phyloP scores from a whole-genome alignment of 208 protist genomes.

The Herpetomonas samuelpessoai region DNA sequence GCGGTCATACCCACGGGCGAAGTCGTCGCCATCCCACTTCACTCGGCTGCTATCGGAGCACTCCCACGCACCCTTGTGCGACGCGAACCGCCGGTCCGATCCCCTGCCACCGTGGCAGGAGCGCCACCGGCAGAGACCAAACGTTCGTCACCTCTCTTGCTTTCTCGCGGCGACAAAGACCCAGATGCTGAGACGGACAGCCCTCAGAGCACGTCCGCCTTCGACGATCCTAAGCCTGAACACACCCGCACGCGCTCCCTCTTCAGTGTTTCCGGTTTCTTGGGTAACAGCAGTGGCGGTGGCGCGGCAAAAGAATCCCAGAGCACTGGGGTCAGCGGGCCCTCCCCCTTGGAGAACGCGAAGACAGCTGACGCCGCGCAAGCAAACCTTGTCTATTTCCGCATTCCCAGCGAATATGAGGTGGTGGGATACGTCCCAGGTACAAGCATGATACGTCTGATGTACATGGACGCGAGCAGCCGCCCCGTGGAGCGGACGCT shows the following conservation, averaged over 20 bases:
- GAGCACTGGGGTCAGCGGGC: too few relatives aligned
- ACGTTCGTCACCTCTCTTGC: too few relatives aligned
- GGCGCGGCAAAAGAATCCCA: neutral
- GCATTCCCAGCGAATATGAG: slow-evolving; percentile 62
- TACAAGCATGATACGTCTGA: slow-evolving; percentile 56
- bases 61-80: too few relatives aligned
- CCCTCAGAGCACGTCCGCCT: too few relatives aligned
- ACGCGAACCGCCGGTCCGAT: too few relatives aligned
- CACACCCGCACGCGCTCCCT: neutral
- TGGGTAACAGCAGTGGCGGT: neutral
- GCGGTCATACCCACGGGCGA: slow-evolving; percentile 7
- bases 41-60: too few relatives aligned
- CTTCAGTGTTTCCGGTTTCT: too few relatives aligned
- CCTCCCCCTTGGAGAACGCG: neutral
- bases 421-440: slow-evolving; percentile 40
- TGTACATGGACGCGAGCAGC: slow-evolving; percentile 30
- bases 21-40: slow-evolving; percentile 11
- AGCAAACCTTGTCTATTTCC: slow-evolving; percentile 24
- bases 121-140: too few relatives aligned
- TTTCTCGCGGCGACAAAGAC: too few relatives aligned
- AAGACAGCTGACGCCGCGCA: neutral
- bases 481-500: slow-evolving; percentile 57
- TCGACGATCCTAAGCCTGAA: too few relatives aligned
- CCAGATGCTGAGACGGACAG: too few relatives aligned
- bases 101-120: too few relatives aligned